Conservation (phyloP, 768 basidiomycete genomes). For the Neoboletus magnificus region DNA sequence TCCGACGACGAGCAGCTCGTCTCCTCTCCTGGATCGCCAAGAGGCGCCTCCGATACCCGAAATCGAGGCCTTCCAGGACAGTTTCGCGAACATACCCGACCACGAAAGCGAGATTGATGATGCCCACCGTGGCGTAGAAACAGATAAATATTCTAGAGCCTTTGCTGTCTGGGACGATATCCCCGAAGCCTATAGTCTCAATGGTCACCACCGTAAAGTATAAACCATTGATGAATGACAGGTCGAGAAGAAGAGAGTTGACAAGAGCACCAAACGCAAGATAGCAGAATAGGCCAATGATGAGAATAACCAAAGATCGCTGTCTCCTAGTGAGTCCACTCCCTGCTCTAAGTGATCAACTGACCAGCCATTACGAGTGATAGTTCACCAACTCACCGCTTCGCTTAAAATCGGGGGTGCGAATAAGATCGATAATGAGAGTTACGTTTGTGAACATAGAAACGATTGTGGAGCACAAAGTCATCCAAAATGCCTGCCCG, state of each 20-base stretch:
- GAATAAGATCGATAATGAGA: constrained; percentile 57
- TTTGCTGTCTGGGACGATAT: constrained; percentile 53
- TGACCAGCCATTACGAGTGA: neutral
- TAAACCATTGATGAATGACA: constrained; percentile 69
- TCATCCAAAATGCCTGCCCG: constrained; percentile 72
- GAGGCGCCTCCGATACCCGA: constrained; percentile 58
- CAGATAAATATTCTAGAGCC: constrained; percentile 58
- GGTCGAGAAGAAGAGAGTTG: constrained; percentile 46
- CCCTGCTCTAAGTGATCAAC: constrained; percentile 38
- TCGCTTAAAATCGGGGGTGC: constrained; percentile 57
- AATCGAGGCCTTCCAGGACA: constrained; percentile 67
- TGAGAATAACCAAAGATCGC: constrained; percentile 72
- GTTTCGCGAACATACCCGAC: constrained; percentile 67
- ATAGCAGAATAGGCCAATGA: constrained; percentile 71
- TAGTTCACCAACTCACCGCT: constrained; percentile 45
- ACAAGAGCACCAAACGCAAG: constrained; percentile 69
- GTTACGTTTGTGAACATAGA: constrained; percentile 66
- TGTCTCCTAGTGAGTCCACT: constrained; percentile 82
- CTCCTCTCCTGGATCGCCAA: constrained; percentile 44
- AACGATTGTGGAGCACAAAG: constrained; percentile 67
- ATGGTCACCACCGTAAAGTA: constrained; percentile 76
- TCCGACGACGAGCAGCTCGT: constrained; percentile 39
- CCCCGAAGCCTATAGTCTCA: constrained; percentile 76
- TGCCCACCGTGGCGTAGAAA: constrained; percentile 55
- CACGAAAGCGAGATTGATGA: constrained; percentile 61